Base-by-base conservation (phyloP, 441 rosid species). In the Populus trichocarpa region DNA sequence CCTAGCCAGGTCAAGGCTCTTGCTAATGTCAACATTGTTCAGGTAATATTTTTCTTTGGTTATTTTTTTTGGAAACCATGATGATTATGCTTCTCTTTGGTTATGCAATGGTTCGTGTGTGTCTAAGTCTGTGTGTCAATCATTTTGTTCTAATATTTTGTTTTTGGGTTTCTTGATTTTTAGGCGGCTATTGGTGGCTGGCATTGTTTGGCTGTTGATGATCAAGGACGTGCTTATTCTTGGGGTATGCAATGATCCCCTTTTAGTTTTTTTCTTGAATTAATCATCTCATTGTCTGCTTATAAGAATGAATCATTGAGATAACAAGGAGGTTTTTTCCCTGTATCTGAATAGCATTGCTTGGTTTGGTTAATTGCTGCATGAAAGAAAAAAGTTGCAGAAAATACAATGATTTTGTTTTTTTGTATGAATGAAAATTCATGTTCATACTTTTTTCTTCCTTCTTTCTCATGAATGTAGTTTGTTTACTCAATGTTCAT, bases 181-280 rank as follows among this genome's bases (percentile, higher is more conserved):
- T 78, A 96, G 98, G 99, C 99, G 0, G 99, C 98, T 74, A 94
- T 94, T 84, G 98, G 98, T 79, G 99, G 99, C 36, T 96, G 99
- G 99, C 99, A 96, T 87, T 96, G 98, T 85, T 89, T 96, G 90
- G 98, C 99, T 83, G 99, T 96, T 50, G 99, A 96, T 84, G 97
- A 96, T 89, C 92, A 96, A 87, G 99, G 98, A 70, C 89, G 90
- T 61, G 92, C 98, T 66, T 96, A 94, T 74, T 97, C 99, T 67
- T 96, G 99, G 99, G 99, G 99, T 93, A 88, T 57, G 83, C 66
- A 61, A 14, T 14, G 57, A 20, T 42, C 8, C 33, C 26, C 2
- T 53, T 38, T 67, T 59, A 67, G 4, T 14, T 7, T 30, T 4
- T 3, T 20, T 30, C 25, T 75, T 50, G 68, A 57, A n/a, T 63